Percentiles rank a stretch among this genome's conserved stretches.
Evolutionary conservation across 805 yeast species (phyloP).

Genomic region (Yamadazyma olivae): DNA sequence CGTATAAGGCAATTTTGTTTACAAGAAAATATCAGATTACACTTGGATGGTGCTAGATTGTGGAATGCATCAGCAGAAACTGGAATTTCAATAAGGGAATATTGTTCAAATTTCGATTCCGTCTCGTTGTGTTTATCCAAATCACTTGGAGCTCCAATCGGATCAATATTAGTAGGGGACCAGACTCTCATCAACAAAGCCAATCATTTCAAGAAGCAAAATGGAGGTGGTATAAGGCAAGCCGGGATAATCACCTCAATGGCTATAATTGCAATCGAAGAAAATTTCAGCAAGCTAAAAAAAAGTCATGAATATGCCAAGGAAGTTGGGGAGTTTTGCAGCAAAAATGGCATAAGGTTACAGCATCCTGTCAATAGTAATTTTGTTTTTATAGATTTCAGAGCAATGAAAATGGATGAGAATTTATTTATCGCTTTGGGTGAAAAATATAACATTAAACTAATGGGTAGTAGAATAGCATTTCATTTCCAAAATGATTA

Average conservation of each 20-base stretch:
- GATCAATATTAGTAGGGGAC: conserved; percentile 78
- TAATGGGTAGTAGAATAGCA: conserved; percentile 53
- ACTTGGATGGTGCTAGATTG: conserved; percentile 93
- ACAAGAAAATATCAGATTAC: conserved; percentile 57
- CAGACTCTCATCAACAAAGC: conserved; percentile 59
- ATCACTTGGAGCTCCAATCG: conserved; percentile 91
- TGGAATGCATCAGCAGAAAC: conserved; percentile 86
- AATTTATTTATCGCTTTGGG: conserved; percentile 52
- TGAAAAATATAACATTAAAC: conserved; percentile 55
- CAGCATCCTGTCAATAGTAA: conserved; percentile 81
- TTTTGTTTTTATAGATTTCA: conserved; percentile 72
- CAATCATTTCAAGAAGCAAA: conserved; percentile 84
- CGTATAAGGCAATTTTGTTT: conserved; percentile 71
- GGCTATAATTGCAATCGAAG: conserved; percentile 76
- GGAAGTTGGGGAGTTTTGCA: conserved; percentile 53
- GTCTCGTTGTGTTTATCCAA: conserved; percentile 87
- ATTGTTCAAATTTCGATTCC: conserved; percentile 78
- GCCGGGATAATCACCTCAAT: conserved; percentile 76
- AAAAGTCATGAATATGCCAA: conserved; percentile 50
- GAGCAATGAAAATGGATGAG: conserved; percentile 53
- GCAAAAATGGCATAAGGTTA: conserved; percentile 49
- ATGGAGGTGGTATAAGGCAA: conserved; percentile 93
- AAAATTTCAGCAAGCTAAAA: conserved; percentile 59
- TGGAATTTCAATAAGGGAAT: conserved; percentile 64
- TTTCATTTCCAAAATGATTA: conserved; percentile 34